Percentiles rank a stretch among this genome's conserved stretches.
phyloP scores from a whole-genome alignment of 495 filamentous ascomycete genomes.

The Ascodesmis nigricans region DNA sequence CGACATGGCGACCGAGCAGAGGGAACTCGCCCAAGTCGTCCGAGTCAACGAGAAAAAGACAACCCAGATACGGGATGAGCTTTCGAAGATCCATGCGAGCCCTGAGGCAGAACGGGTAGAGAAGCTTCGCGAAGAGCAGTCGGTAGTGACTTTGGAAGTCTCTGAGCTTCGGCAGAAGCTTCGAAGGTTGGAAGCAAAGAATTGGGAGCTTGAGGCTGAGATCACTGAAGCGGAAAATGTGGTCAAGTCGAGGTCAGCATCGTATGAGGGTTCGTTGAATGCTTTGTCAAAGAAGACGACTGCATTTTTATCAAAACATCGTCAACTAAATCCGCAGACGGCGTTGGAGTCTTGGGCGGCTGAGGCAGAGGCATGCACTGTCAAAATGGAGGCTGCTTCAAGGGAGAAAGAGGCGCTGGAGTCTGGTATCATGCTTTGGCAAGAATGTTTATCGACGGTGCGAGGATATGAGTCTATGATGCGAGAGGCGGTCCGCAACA shows the following conservation, averaged over 20 bases:
- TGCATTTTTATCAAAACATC: conserved; percentile 9
- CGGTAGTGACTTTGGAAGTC: conserved; percentile 12
- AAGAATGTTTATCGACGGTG: conserved; percentile 40
- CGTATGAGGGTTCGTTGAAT: conserved; percentile 10
- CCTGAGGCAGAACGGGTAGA: conserved; percentile 20
- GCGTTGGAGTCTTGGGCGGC: conserved; percentile 32
- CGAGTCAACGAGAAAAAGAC: conserved; percentile 37
- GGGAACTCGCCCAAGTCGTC: conserved; percentile 37
- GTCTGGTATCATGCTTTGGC: conserved; percentile 63
- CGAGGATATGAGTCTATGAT: conserved; percentile 45
- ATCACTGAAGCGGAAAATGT: conserved; percentile 32
- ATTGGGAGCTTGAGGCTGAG: conserved; percentile 21
- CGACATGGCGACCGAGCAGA: conserved; percentile 34
- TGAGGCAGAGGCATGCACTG: conserved; percentile 36
- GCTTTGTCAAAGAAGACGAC: conserved; percentile 10
- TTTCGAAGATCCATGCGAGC: conserved; percentile 32
- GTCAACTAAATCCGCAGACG: conserved; percentile 7
- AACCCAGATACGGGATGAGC: conserved; percentile 33
- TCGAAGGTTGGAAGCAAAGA: conserved; percentile 9
- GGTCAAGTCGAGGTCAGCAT: conserved; percentile 12
- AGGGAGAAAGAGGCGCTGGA: conserved; percentile 53
- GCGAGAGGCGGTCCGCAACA: conserved; percentile 19
- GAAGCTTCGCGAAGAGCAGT: conserved; percentile 23
- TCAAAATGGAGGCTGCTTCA: conserved; percentile 37
- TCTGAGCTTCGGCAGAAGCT: conserved; percentile 9